Evolutionary conservation across 2,329 filamentous ascomycete genomes (phyloP), one percentile per base, ranked within the genome.

Genomic region (Fusarium foetens): DNA sequence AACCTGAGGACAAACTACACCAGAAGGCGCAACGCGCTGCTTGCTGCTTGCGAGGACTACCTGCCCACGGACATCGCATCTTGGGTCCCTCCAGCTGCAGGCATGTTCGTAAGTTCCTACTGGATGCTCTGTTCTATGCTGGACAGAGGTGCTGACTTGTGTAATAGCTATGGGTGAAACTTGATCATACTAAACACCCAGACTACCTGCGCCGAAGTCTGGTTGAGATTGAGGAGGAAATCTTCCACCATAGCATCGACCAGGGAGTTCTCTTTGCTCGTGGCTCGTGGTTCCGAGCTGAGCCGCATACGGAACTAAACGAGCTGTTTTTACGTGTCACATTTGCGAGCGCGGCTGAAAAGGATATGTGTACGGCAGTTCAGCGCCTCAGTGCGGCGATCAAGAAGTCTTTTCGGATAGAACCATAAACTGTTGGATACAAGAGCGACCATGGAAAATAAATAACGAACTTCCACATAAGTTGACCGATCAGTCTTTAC

Each of bases 61-160:
- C 6, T 41, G 1, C 38, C 38, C 6, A n/a, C 13, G 3, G 13
- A n/a, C 9, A 41, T 41, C 3, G 38, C 0, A 41, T 41, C 13
- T 1, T 41, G 38, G 38, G 6, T 11, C 38, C 38, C 38, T 6
- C 38, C 21, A 14, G 8, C 38, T 0, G 13, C 38, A 4, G 38
- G 38, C 6, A 41, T 41, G 38, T 41, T 41, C n/a, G 21, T 41
- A 41, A 14, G 38, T n/a, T 10, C 13, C 36, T 3, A 19, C 8
- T 3, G 1, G 29, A 29, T 11, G 11, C 17, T 8, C 17, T 16
- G 21, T 14, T 14, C 9, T 14, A 4, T n/a, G 12, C 6, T 3
- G 13, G 13, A n/a, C 6, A 41, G 21, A 11, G 8, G 12, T 6
- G 9, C 8, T 41, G 6, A 41, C 21, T 4, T 9, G 13, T 41